phyloP scores from a whole-genome alignment of 2,329 filamentous ascomycete genomes.

The Trichoderma endophyticum region DNA sequence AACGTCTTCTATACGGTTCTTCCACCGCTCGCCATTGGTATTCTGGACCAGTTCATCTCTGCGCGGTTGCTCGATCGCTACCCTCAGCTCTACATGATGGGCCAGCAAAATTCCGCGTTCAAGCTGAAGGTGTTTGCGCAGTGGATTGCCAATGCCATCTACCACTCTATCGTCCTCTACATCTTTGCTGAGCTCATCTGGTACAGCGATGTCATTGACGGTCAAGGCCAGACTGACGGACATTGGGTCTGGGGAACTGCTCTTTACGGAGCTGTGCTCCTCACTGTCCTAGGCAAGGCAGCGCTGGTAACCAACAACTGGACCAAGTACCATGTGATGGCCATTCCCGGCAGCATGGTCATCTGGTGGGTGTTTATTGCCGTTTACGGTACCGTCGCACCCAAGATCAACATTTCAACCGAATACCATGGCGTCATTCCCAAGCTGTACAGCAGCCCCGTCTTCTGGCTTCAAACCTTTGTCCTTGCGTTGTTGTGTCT shows the following conservation, averaged over 20 bases:
- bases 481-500: conserved; percentile 79
- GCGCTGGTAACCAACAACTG: conserved; percentile 94
- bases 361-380: conserved; percentile 92
- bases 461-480: conserved; percentile 90
- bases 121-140: conserved; percentile 85
- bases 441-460: conserved; percentile 71
- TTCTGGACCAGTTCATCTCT: conserved; percentile 96
- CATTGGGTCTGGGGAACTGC: conserved; percentile 98
- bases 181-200: conserved; percentile 79
- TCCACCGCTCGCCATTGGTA: conserved; percentile 89
- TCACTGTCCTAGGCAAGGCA: conserved; percentile 92
- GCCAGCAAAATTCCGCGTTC: conserved; percentile 92
- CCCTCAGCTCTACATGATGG: conserved; percentile 90
- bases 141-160: conserved; percentile 93
- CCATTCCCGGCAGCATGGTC: conserved; percentile 88
- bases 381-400: conserved; percentile 80
- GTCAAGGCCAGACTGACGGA: conserved; percentile 77
- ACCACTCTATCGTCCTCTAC: conserved; percentile 93
- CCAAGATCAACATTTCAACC: conserved; percentile 72
- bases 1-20: conserved; percentile 97
- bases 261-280: conserved; percentile 90
- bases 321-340: conserved; percentile 96
- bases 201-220: conserved; percentile 72
- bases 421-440: conserved; percentile 87
- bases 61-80: conserved; percentile 91